Evolutionary conservation across 371 early-diverging fungal species (phyloP).

Genomic region (Mucor velutinosus): DNA sequence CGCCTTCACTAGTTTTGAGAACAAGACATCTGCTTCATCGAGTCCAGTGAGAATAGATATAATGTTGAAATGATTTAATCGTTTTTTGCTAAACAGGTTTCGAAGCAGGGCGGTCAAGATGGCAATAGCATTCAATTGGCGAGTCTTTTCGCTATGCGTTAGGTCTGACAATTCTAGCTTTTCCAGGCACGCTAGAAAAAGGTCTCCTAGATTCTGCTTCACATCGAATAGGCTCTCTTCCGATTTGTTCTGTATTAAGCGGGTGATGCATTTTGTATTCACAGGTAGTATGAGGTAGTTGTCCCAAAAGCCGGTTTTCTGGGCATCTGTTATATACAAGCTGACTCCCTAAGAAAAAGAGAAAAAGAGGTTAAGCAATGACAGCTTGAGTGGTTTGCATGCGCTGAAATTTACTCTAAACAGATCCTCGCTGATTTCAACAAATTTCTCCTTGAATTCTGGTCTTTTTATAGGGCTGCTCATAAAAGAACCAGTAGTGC

Average conservation of each 20-base stretch:
- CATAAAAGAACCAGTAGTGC: background rate
- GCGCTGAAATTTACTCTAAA: constrained; percentile 42
- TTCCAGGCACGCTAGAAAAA: constrained; percentile 41
- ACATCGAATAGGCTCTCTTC: constrained; percentile 49
- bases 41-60: constrained; percentile 55
- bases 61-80: constrained; percentile 58
- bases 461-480: constrained; percentile 15
- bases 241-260: constrained; percentile 34
- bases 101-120: constrained; percentile 48
- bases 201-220: constrained; percentile 32
- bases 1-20: constrained; percentile 40
- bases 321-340: background rate
- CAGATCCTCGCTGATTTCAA: constrained; percentile 50
- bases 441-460: constrained; percentile 57
- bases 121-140: constrained; percentile 32
- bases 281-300: constrained; percentile 48
- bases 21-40: constrained; percentile 53
- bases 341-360: background rate
- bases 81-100: constrained; percentile 52
- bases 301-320: constrained; percentile 41
- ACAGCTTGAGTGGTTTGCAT: background rate
- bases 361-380: background rate
- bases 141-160: constrained; percentile 22
- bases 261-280: constrained; percentile 40
- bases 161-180: constrained; percentile 3